Percentiles rank a stretch among this genome's conserved stretches.
Conservation (phyloP, 129 eudicot species). For the Smallanthus sonchifolius region DNA sequence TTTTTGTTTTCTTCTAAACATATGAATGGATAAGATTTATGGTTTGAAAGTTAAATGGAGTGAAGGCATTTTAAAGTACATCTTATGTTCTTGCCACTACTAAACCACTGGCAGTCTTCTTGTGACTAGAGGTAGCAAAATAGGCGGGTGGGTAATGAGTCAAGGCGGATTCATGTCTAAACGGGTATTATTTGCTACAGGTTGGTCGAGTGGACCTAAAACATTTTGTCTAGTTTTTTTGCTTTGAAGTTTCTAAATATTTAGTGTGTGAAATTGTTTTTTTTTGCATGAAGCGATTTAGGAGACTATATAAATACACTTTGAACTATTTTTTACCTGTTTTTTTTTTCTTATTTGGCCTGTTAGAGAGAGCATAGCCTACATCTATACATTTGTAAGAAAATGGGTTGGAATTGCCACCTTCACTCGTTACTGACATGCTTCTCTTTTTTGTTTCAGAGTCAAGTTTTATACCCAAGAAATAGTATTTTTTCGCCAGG, state of each 20-base stretch:
- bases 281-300: background rate
- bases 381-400: background rate
- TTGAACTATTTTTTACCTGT: background rate
- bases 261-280: background rate
- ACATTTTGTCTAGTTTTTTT: background rate
- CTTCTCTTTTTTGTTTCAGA: constrained; percentile 38
- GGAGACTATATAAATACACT: background rate
- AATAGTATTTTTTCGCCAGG: constrained; percentile 82
- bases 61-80: background rate
- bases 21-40: background rate
- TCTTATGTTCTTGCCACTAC: background rate
- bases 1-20: background rate
- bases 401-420: background rate
- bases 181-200: background rate
- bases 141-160: background rate
- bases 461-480: constrained; percentile 85
- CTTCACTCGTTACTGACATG: background rate
- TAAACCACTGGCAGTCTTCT: background rate
- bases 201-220: background rate
- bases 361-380: background rate
- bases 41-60: background rate
- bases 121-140: background rate
- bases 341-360: background rate
- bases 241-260: background rate
- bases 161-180: background rate